Percentiles rank a stretch among this genome's conserved stretches.
Evolutionary conservation across 148 eudicot species (phyloP).

Genomic region (Heliamphora exappendiculata): DNA sequence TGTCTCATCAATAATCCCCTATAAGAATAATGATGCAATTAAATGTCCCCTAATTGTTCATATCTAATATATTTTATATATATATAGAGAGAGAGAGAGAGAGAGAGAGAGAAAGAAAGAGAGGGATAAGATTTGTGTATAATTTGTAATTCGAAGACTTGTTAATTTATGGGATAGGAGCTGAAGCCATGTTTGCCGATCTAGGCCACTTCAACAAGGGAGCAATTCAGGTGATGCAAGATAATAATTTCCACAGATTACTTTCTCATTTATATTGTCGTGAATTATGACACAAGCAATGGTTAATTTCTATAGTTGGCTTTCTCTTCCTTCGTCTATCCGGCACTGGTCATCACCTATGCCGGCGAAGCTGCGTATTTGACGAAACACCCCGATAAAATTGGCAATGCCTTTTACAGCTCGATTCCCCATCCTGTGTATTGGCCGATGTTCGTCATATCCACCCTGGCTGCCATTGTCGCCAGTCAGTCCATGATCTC

Average conservation of each 20-base stretch:
- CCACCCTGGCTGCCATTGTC: slow-evolving; percentile 33
- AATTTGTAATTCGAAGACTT: not conserved
- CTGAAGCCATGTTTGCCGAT: slow-evolving; percentile 62
- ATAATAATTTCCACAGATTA: not conserved
- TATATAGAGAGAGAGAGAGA: too few species aligned
- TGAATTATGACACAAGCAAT: too few species aligned
- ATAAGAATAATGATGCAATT: not conserved
- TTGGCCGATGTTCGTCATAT: slow-evolving; percentile 48
- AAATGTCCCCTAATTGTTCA: not conserved
- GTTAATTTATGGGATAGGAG: not conserved
- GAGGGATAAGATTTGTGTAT: not conserved
- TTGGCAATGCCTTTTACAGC: not conserved
- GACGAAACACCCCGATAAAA: not conserved
- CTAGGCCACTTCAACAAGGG: slow-evolving; percentile 48
- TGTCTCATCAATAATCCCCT: not conserved
- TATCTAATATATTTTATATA: not conserved
- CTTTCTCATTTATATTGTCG: too few species aligned
- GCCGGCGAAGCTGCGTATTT: slow-evolving; percentile 4
- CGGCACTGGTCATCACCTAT: not conserved
- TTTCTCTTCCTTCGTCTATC: slow-evolving; percentile 2
- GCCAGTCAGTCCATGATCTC: slow-evolving; percentile 49
- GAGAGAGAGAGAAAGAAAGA: not conserved
- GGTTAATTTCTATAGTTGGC: not conserved
- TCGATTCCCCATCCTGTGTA: slow-evolving; percentile 27
- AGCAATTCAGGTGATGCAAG: slow-evolving; percentile 45